These are phyloP conservation scores for Jasminum sambac DNA, from an alignment of 257 asterid species.

Conservation along the genomic window DNA sequence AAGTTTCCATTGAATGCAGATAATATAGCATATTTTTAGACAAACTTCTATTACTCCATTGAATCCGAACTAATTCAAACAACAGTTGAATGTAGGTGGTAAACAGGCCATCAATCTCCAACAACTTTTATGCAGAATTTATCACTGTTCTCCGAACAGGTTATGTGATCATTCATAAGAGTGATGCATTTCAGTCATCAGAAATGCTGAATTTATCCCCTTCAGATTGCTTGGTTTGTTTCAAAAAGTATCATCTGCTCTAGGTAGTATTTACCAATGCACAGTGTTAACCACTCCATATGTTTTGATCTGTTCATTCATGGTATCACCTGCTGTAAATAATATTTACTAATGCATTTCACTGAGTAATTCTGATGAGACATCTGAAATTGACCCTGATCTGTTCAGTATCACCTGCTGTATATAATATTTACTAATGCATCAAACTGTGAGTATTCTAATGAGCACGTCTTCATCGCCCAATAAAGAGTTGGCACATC, in stretches of 20 bases:
- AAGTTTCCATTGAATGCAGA: neutral
- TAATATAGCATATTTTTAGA: neutral
- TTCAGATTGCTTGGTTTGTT: neutral
- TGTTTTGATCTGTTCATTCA: no score
- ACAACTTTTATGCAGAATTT: neutral
- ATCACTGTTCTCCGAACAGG: neutral
- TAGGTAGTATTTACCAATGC: neutral
- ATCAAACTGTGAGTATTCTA: no score
- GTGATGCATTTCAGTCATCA: neutral
- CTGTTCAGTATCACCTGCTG: no score
- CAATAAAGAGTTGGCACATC: no score
- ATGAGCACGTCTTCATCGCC: no score
- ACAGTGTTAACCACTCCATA: no score
- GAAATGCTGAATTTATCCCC: neutral
- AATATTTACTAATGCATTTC: no score
- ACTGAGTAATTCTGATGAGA: no score
- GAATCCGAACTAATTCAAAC: neutral
- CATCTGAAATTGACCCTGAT: no score
- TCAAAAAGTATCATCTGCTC: neutral
- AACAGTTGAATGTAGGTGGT: neutral
- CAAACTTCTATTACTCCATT: neutral
- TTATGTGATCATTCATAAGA: neutral
- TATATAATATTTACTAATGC: no score
- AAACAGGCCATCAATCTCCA: slow-evolving; percentile 2
- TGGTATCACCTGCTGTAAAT: no score